Base-by-base conservation (phyloP, 2,329 filamentous ascomycete species). In the Alternaria panax region DNA sequence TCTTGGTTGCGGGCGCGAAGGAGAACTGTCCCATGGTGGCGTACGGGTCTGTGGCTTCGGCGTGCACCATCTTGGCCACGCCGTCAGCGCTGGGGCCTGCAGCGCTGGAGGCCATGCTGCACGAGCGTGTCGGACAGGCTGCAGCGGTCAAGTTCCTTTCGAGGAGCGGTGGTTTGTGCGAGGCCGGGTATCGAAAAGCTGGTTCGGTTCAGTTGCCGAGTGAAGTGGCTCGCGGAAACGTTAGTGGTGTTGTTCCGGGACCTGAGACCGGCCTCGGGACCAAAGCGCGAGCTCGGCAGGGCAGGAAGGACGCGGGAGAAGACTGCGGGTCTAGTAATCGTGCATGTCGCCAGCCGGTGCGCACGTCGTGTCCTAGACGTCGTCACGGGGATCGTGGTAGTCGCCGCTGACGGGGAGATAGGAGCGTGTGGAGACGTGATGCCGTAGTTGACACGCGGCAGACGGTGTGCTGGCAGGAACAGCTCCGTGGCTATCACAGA, bases 1-100 rank as follows among this genome's bases (percentile, higher is more conserved):
- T 88, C 70, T 87, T 85, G 12, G 87, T 89, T 16, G 87, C 84
- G 28, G 87, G 87, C 57, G 85, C 86, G 68, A 87, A 87, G 2
- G 85, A 86, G 59, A 89, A 83, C 70, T 87, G 86, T 43, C 84
- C 87, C 57, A 89, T 76, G 46, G 85, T 83, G 22, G 73, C 65
- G 59, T 73, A 78, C 9, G 72, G 68, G 25, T 78, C 75, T 40
- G 73, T 62, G 32, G 60, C 60, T 43, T 72, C 71, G 22, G 56
- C 62, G 48, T 70, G 69, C 52, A 70, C 56, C 53, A 68, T 66
- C 50, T 67, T 73, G 18, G 72, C 66, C 41, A 67, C 64, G 53
- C 67, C 62, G 59, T 75, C 70, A 59, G 63, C 50, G 63, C 66
- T 54, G 54, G 63, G 70, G 60, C 61, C 68, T 52, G 66, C 51